Percentiles rank a stretch among this genome's conserved stretches.
Conservation (phyloP, 345 rosid genomes). For the Eucalyptus sp. region DNA sequence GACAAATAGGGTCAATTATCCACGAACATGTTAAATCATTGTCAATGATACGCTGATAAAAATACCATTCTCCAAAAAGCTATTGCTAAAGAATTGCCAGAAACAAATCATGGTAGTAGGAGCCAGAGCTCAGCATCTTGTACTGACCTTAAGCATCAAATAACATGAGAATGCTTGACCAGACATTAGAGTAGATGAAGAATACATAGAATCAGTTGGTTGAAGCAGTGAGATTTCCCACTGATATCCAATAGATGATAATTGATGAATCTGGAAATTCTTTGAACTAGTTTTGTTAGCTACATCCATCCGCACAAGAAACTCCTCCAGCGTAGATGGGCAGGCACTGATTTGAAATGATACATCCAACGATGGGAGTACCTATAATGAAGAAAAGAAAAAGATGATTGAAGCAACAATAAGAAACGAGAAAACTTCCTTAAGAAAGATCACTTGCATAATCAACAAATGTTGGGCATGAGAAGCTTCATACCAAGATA, state of each 20-base stretch:
- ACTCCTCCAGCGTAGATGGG: conserved; percentile 71
- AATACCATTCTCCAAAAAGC: not conserved
- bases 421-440: not conserved
- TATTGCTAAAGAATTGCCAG: not conserved
- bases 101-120: not conserved
- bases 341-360: conserved; percentile 68
- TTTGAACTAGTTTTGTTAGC: conserved; percentile 64
- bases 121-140: not conserved
- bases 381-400: conserved; percentile 23
- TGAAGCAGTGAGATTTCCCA: conserved; percentile 86
- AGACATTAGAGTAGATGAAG: conserved; percentile 50
- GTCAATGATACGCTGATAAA: not conserved
- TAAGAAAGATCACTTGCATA: not conserved
- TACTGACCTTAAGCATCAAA: conserved; percentile 69
- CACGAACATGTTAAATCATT: not conserved
- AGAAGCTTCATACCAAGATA: not conserved
- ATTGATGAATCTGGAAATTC: conserved; percentile 64
- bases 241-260: conserved; percentile 64
- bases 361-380: conserved; percentile 70
- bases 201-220: conserved; percentile 46
- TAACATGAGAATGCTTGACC: conserved; percentile 85
- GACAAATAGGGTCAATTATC: not conserved
- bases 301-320: conserved; percentile 78
- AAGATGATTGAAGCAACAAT: not conserved
- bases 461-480: not conserved